Percentiles rank a stretch among this genome's conserved stretches.
Conservation (phyloP, 805 yeast genomes). For the Metschnikowia henanensis region DNA sequence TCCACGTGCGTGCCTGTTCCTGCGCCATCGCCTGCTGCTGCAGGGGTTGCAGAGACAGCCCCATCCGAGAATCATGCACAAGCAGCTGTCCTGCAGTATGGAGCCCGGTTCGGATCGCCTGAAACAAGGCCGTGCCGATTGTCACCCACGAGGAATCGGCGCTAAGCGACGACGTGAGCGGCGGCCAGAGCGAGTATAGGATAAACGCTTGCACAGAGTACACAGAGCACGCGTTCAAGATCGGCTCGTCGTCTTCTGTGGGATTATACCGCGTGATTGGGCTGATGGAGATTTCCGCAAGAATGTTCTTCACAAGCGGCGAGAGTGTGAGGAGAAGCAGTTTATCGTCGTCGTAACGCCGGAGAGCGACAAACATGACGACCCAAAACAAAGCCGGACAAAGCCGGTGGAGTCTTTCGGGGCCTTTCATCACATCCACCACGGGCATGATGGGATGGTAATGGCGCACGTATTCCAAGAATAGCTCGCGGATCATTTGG, state of each 20-base stretch:
- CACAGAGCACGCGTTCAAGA: constrained; percentile 85
- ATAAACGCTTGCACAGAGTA: constrained; percentile 93
- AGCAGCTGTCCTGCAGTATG: constrained; percentile 52
- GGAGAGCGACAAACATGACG: constrained; percentile 77
- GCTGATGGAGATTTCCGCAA: constrained; percentile 86
- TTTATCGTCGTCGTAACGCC: constrained; percentile 50
- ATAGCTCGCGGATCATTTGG: constrained; percentile 61
- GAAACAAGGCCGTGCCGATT: constrained; percentile 88
- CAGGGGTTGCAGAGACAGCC: too few species aligned
- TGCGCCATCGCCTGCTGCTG: constrained; percentile 42
- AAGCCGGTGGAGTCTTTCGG: constrained; percentile 72
- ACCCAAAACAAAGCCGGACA: constrained; percentile 96
- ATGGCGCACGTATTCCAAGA: constrained; percentile 64
- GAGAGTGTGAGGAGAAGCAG: constrained; percentile 60
- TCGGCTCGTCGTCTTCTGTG: constrained; percentile 75
- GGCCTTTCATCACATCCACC: constrained; percentile 78
- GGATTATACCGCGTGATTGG: constrained; percentile 88
- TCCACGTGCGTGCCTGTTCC: constrained; percentile 91
- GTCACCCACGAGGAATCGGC: constrained; percentile 98
- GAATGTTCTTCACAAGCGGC: constrained; percentile 67
- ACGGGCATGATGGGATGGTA: constrained; percentile 90
- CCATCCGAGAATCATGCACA: too few species aligned
- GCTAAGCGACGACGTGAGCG: constrained; percentile 87
- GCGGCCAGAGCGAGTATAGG: constrained; percentile 93
- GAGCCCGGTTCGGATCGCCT: constrained; percentile 88